phyloP scores from a whole-genome alignment of 768 basidiomycete genomes.

The Glaciozyma antarctica region DNA sequence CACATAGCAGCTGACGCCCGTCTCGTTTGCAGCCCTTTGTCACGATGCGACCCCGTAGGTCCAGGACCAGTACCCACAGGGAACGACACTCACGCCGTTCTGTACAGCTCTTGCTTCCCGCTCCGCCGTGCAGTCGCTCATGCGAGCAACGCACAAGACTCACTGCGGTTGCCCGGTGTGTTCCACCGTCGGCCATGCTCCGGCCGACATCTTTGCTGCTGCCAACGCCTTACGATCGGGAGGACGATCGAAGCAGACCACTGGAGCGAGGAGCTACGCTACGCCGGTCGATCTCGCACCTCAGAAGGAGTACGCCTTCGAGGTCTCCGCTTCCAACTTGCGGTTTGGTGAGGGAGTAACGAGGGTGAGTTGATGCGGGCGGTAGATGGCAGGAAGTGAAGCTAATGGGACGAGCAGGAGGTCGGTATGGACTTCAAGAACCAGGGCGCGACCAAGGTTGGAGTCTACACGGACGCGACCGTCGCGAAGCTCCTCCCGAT shows the following conservation, averaged over 20 bases:
- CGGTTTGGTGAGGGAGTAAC: slow-evolving; percentile 86
- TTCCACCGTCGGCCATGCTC: slow-evolving; percentile 6
- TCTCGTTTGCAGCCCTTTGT: too few species aligned
- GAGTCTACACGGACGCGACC: slow-evolving; percentile 83
- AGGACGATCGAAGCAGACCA: slow-evolving; percentile 4
- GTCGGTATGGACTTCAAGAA: slow-evolving; percentile 92
- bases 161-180: slow-evolving; percentile 32
- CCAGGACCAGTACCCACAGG: too few species aligned
- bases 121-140: neutral
- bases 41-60: too few species aligned
- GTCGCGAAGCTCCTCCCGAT: slow-evolving; percentile 72
- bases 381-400: neutral
- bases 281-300: slow-evolving; percentile 56
- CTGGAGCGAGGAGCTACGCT: slow-evolving; percentile 41
- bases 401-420: slow-evolving; percentile 37
- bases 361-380: slow-evolving; percentile 31
- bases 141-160: slow-evolving; percentile 15
- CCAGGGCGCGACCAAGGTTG: slow-evolving; percentile 83
- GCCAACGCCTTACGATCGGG: slow-evolving; percentile 14
- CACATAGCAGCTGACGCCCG: too few species aligned
- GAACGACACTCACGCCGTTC: slow-evolving; percentile 49
- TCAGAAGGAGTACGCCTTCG: slow-evolving; percentile 77
- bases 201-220: slow-evolving; percentile 11
- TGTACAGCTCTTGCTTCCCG: neutral
- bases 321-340: slow-evolving; percentile 72